Evolutionary conservation across 768 basidiomycete genomes (phyloP), one percentile per base, ranked within the genome.

Genomic region (Russula ochroleuca): DNA sequence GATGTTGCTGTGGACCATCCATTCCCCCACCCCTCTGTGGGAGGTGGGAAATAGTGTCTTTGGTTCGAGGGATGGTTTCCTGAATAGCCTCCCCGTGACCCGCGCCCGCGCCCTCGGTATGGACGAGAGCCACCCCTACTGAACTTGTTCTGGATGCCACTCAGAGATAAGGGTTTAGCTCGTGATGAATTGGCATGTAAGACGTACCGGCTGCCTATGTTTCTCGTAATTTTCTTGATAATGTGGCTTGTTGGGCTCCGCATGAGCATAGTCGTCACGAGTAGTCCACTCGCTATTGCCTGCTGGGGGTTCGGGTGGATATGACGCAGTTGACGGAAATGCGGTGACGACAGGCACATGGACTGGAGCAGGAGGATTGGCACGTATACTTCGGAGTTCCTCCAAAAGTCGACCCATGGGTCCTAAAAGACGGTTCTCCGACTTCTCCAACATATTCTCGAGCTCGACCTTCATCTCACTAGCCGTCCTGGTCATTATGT

Each of bases 401-500:
- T 61, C 64, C 21, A 61, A 19, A 15, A 65, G 40, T 28, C 64
- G 59, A 47, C 61, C 48, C 19, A 64, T 37, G 14, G 63, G 59
- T 17, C 19, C 54, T 41, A 51, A 48, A 17, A 65, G 35, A 31
- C 54, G 64, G 25, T 25, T 25, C 48, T 65, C 54, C 0, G 59
- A 41, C 54, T 33, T 56, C 23, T 65, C 64, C 14, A 61, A 19
- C 59, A 56, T 56, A 14, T 33, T 47, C 43, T 61, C 54, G 25
- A 61, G 51, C 48, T 43, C 51, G 59, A 6, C 43, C 49, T 56
- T 61, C 54, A 65, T 19, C 8, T 61, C 64, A 40, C 2, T 9
- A 1, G 40, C 51, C 40, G 51, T 51, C 48, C 38, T 56, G 25
- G 40, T 31, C 11, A 38, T 38, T 28, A 23, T 57, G 43, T 31